Evolutionary conservation across 2,329 filamentous ascomycete genomes (phyloP), one percentile per base, ranked within the genome.

Genomic region (Pseudocercospora vitis): DNA sequence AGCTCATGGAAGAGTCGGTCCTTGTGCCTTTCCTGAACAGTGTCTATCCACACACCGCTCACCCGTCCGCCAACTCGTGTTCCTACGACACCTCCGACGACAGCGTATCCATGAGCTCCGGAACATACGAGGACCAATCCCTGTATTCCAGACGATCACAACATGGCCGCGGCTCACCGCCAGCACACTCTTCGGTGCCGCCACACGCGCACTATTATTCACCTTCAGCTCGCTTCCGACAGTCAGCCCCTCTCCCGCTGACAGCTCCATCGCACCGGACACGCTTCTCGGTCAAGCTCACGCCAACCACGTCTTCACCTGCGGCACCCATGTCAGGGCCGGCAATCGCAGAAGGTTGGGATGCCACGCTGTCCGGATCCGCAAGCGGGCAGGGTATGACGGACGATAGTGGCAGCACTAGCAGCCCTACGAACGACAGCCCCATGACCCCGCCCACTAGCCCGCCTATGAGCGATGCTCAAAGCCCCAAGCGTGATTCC

Each of bases 1-100:
- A 97, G 63, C 78, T 99, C 52, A 97, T 99, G 91, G 95, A 96
- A 65, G 94, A 97, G 70, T 96, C 91, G 3, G 89, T 97, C 0
- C 78, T 97, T 48, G 85, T 96, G 0, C 91, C 92, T 0, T 99
- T 97, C 68, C 79, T 97, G 50, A 92, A 96, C 71, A 81, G 78
- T 58, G 74, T 79, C 44, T 78, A 77, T 55, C 74, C 76, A 1
- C 75, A 78, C 39, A 73, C 75, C 26, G 75, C 80, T n/a, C 63
- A 69, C 35, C 73, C 76, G 40, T 69, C 66, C 39, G 60, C 70
- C 33, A 68, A 69, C 39, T 61, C 71, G 63, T 70, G 74, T 68
- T 58, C 71, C 59, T 68, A 75, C 70, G 66, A 78, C 68, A 63
- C 73, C 64, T 63, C 73, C 66, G 58, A 62, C 11, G 65, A 67